A percentile compares a stretch with the other conserved stretches of the same genome.
These are phyloP conservation scores for Fusarium sp. DNA, from an alignment of 2,329 filamentous ascomycete genomes.

Conservation along the genomic window DNA sequence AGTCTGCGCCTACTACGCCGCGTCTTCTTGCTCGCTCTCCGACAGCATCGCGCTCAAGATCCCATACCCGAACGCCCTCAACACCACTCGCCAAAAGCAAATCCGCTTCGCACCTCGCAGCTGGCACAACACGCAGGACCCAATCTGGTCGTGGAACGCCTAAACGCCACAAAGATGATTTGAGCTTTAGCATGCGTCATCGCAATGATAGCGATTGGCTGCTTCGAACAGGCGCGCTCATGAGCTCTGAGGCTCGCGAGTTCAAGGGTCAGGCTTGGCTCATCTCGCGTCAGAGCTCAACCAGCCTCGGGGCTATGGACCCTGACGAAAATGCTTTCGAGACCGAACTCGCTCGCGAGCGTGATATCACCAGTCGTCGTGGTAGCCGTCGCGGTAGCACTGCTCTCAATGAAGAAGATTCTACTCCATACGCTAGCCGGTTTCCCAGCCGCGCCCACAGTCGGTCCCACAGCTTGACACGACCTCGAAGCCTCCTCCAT, in stretches of 20 bases:
- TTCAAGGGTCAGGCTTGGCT: slow-evolving; percentile 79
- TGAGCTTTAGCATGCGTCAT: slow-evolving; percentile 52
- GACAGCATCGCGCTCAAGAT: slow-evolving; percentile 63
- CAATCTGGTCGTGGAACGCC: slow-evolving; percentile 54
- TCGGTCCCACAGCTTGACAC: slow-evolving; percentile 54
- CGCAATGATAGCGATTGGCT: slow-evolving; percentile 73
- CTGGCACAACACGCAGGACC: slow-evolving; percentile 43
- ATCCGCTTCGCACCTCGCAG: slow-evolving; percentile 69
- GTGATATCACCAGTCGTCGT: slow-evolving; percentile 62
- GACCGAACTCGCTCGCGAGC: slow-evolving; percentile 64
- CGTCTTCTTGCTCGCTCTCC: slow-evolving; percentile 71
- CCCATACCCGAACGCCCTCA: slow-evolving; percentile 59
- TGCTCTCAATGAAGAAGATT: slow-evolving; percentile 55
- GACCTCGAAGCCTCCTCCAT: slow-evolving; percentile 56
- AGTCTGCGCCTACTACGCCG: slow-evolving; percentile 74
- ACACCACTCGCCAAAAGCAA: slow-evolving; percentile 70
- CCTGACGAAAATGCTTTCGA: slow-evolving; percentile 67
- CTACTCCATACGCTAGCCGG: slow-evolving; percentile 58
- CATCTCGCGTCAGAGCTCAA: slow-evolving; percentile 73
- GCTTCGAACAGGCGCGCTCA: slow-evolving; percentile 71
- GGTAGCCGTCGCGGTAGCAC: slow-evolving; percentile 63
- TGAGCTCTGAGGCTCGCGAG: slow-evolving; percentile 73
- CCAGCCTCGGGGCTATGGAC: slow-evolving; percentile 68
- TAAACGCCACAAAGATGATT: slow-evolving; percentile 51
- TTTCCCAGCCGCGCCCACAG: slow-evolving; percentile 61